A percentile compares a stretch with the other conserved stretches of the same genome.
phyloP scores from a whole-genome alignment of 2,329 filamentous ascomycete genomes.

The Penicillium sp. region DNA sequence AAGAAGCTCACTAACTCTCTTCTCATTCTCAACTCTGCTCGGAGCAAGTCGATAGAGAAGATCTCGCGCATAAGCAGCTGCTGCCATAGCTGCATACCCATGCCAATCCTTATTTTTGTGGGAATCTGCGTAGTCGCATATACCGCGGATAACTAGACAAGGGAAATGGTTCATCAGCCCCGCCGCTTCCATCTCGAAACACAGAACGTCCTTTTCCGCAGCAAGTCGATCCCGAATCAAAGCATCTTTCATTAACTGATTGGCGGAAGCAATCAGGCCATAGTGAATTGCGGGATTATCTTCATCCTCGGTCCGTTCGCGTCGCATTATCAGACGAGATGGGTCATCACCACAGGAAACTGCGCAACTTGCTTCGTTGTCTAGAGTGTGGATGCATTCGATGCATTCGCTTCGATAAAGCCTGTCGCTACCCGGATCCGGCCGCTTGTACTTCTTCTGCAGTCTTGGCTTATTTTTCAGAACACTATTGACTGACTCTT shows the following conservation, averaged over 20 bases:
- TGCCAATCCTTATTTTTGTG: slow-evolving; percentile 1
- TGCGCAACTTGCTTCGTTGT: neutral
- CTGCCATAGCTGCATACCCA: slow-evolving; percentile 1
- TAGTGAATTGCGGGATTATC: neutral
- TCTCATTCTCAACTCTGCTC: neutral
- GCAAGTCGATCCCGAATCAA: neutral
- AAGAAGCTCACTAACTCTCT: neutral
- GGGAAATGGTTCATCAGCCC: slow-evolving; percentile 5
- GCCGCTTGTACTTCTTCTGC: neutral
- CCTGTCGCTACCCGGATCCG: neutral
- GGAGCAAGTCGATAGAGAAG: neutral
- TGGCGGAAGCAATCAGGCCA: neutral
- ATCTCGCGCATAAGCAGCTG: neutral
- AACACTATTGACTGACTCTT: neutral
- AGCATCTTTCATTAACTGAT: neutral
- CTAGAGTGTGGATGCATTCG: neutral
- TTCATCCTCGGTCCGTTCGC: neutral
- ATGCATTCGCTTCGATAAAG: neutral
- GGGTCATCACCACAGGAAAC: neutral
- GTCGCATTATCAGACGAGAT: neutral
- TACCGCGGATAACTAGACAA: neutral
- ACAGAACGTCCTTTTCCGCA: neutral
- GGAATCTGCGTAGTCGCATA: slow-evolving; percentile 3
- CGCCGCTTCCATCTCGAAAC: neutral
- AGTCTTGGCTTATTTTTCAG: neutral